Evolutionary conservation across 2,329 filamentous ascomycete species (phyloP), one percentile per base, ranked within the genome.

Genomic region (Fusarium zealandicum): DNA sequence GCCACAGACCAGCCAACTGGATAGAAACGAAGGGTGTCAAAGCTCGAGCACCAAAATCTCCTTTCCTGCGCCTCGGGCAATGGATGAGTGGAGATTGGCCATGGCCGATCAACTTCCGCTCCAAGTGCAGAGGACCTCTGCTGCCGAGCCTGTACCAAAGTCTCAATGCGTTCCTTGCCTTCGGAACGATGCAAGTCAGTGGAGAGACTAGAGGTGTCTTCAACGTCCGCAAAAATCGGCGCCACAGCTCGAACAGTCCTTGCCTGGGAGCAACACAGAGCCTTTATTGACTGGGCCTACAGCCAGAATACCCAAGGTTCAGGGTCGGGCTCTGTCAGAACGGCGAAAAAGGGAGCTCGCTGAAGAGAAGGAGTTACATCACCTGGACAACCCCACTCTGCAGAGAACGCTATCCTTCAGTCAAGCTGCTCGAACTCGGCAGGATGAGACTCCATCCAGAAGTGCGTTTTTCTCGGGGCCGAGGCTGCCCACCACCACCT

Each of bases 81-180:
- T 70, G 58, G 67, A 72, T 43, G 70, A 73, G 22, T 72, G 71
- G 69, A 71, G 70, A 48, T 66, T 68, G 43, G 68, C 71, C 6
- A 64, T 75, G 27, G 68, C 73, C 27, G 70, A 74, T 11, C 67
- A 73, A 36, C 59, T 59, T 13, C 64, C 69, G 5, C 33, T 47
- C 20, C 58, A 60, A 38, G 68, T 60, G 11, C 59, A 61, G 17
- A 67, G 51, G 39, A 42, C 55, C n/a, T 36, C 51, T 13, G 30
- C 45, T 3, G 49, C 44, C 9, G 52, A 60, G 16, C 57, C 56
- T n/a, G 9, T 16, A 7, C 11, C 33, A 13, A 32, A 33, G 22
- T 25, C 28, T 36, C 39, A 46, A 31, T 75, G 72, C 41, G 50
- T 70, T 10, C 69, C 71, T 36, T 75, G 72, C 40, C 67, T 70